Base-by-base conservation (phyloP, 768 basidiomycete species). In the Kwoniella shandongensis region DNA sequence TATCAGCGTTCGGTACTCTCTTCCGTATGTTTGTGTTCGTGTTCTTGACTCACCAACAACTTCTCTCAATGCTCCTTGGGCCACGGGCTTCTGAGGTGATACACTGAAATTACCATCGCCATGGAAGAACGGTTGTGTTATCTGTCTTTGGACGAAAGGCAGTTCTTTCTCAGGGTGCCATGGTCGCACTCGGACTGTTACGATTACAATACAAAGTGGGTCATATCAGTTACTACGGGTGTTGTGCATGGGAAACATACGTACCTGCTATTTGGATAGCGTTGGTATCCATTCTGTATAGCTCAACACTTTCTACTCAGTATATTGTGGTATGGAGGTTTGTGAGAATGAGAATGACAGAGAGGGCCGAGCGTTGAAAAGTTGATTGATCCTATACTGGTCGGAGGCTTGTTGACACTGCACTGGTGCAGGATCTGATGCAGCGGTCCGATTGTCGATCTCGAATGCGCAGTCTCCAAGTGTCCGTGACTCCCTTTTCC, bases 121-220 rank as follows among this genome's bases (percentile, higher is more conserved):
- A 83, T 63, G 87, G 84, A 63, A 92, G 80, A 62, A 82, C 80
- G 45, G 81, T 80, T 73, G 59, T 32, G 84, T 86, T 62, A 80
- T 81, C 6, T 49, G 46, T 55, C 83, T 82, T 66, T 87, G 85
- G 51, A 91, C 89, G 44, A 93, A 85, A 46, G 90, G 86, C 22
- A 86, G 85, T 42, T 88, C 86, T 78, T 96, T 92, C 83, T 84
- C 88, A 40, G 85, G 30, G 49, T 88, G 88, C 53, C 91, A 89
- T 45, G 92, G 92, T 50, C 92, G 85, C 58, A 93, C 88, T 65
- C 93, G 90, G 52, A 96, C 92, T 93, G 75, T 6, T 32, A n/a
- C n/a, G n/a, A n/a, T n/a, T n/a, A n/a, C n/a, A n/a, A n/a, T n/a
- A n/a, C n/a, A 35, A 44, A 17, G 11, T 44, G 18, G 23, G 35